These are phyloP conservation scores for Pichia sp. DNA, from an alignment of 1,139 yeast genomes.

Conservation along the genomic window DNA sequence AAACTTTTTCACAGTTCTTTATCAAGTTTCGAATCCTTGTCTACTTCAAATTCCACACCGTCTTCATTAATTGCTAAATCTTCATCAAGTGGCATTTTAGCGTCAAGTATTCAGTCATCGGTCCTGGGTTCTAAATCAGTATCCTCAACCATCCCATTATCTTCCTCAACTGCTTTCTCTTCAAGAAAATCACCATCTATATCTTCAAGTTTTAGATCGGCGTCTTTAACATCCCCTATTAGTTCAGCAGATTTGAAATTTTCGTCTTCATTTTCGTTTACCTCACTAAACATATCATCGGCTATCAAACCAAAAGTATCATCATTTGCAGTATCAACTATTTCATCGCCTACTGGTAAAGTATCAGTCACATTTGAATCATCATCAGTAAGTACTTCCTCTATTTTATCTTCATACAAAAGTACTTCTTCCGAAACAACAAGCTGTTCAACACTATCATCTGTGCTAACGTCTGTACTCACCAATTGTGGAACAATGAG, in stretches of 20 bases:
- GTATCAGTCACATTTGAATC: neutral
- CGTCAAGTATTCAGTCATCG: too few species aligned
- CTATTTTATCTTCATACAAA: neutral
- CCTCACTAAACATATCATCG: too few species aligned
- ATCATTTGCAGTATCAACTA: neutral
- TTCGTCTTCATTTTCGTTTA: too few species aligned
- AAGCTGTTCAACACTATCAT: constrained; percentile 1
- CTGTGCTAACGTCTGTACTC: neutral
- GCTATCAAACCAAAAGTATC: too few species aligned
- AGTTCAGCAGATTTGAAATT: too few species aligned
- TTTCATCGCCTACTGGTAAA: neutral
- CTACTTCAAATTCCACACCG: too few species aligned
- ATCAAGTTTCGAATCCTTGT: too few species aligned
- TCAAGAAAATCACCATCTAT: neutral
- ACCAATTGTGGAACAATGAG: constrained; percentile 1
- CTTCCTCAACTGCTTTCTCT: neutral
- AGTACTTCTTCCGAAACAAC: neutral
- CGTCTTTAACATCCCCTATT: neutral
- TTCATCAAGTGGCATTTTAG: too few species aligned
- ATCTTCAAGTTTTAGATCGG: neutral
- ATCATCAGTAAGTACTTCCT: neutral
- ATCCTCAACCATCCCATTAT: too few species aligned
- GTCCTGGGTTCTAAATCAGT: too few species aligned
- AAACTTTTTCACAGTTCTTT: too few species aligned
- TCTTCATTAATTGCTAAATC: too few species aligned